A percentile compares a stretch with the other conserved stretches of the same genome.
phyloP scores from a whole-genome alignment of 2,329 filamentous ascomycete species.

The Talaromyces sp. region DNA sequence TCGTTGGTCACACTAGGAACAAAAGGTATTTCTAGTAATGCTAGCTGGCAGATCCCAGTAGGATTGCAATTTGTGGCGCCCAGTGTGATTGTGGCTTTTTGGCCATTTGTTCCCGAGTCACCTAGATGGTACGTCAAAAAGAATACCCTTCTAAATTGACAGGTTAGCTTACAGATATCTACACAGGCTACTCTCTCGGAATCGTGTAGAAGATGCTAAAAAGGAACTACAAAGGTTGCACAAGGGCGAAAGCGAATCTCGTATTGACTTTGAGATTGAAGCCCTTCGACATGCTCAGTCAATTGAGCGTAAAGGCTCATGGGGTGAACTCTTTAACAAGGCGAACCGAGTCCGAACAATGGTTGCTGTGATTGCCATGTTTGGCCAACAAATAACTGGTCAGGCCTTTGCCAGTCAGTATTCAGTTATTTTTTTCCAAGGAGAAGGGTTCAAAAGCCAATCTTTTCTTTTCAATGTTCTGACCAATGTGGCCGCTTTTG shows the following conservation, averaged over 20 bases:
- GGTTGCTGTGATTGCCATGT: not conserved
- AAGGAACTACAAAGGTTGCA: not conserved
- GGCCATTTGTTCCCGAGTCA: conserved; percentile 18
- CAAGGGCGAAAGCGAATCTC: not conserved
- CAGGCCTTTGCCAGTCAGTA: not conserved
- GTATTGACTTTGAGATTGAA: not conserved
- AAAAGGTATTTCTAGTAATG: not conserved
- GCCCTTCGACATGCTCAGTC: not conserved
- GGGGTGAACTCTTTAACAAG: not conserved
- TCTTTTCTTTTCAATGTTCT: not conserved
- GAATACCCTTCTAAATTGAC: not conserved
- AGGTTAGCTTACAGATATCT: not conserved
- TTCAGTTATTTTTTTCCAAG: not conserved
- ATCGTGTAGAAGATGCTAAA: not conserved
- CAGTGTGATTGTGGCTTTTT: not conserved
- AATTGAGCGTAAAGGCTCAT: not conserved
- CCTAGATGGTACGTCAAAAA: not conserved
- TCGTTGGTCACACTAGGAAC: not conserved
- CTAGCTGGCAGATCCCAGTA: not conserved
- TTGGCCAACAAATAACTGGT: not conserved
- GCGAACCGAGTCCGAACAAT: not conserved
- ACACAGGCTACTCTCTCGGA: not conserved
- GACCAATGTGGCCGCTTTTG: not conserved
- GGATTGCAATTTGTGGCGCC: not conserved
- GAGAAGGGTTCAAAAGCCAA: not conserved